Conservation (phyloP, 1,139 yeast genomes). For the Nakaseomyces delphensis region DNA sequence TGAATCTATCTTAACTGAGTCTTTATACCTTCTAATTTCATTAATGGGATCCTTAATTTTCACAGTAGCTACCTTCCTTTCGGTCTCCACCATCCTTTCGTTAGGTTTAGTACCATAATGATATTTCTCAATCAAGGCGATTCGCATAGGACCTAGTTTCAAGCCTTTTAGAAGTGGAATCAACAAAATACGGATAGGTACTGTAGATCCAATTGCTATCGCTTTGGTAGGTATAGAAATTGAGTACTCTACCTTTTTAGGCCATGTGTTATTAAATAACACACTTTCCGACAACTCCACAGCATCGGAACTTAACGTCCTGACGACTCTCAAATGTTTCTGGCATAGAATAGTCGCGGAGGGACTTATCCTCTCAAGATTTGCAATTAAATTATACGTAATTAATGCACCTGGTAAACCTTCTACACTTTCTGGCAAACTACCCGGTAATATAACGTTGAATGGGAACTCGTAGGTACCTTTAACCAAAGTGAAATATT, state of each 20-base stretch:
- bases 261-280: constrained; percentile 95
- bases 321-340: constrained; percentile 67
- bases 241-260: constrained; percentile 82
- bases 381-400: constrained; percentile 70
- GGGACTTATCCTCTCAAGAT: constrained; percentile 68
- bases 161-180: constrained; percentile 81
- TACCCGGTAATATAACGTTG: constrained; percentile 76
- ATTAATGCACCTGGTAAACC: constrained; percentile 81
- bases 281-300: constrained; percentile 85
- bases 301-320: constrained; percentile 83
- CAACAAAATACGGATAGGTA: constrained; percentile 60
- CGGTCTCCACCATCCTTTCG: constrained; percentile 42
- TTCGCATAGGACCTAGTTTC: constrained; percentile 58
- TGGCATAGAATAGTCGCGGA: constrained; percentile 48
- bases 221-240: constrained; percentile 84
- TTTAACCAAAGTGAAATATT: constrained; percentile 36
- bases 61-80: constrained; percentile 43
- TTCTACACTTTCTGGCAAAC: constrained; percentile 79
- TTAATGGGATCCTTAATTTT: constrained; percentile 36
- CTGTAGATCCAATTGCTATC: constrained; percentile 75
- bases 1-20: not conserved
- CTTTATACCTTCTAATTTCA: not conserved
- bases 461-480: constrained; percentile 94
- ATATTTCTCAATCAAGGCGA: constrained; percentile 59
- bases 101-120: constrained; percentile 50